These are phyloP conservation scores for Chaetomiaceae sp. DNA, from an alignment of 2,329 filamentous ascomycete genomes.

Conservation along the genomic window DNA sequence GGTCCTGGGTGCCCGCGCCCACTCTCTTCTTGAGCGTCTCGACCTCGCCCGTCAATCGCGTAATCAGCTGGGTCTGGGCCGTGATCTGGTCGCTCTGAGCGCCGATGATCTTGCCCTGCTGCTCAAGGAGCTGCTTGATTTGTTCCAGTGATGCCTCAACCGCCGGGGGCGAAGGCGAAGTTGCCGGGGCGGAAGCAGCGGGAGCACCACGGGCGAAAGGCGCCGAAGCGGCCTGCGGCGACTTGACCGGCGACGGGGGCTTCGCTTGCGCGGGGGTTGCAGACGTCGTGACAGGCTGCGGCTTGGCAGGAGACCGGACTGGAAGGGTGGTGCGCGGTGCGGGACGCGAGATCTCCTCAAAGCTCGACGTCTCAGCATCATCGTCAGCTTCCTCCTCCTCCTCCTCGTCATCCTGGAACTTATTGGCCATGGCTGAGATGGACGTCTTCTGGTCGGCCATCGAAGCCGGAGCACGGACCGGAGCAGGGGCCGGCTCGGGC, in stretches of 20 bases:
- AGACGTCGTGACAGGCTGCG: slow-evolving; percentile 11
- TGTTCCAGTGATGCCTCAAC: slow-evolving; percentile 66
- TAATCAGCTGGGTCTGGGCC: slow-evolving; percentile 68
- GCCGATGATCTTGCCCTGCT: slow-evolving; percentile 72
- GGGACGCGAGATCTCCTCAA: slow-evolving; percentile 80
- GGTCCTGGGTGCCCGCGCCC: slow-evolving; percentile 53
- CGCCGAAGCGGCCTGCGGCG: slow-evolving; percentile 31
- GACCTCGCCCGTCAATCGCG: slow-evolving; percentile 65
- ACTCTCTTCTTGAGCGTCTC: slow-evolving; percentile 77
- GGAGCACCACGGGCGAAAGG: slow-evolving; percentile 34
- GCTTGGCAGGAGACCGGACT: slow-evolving; percentile 25
- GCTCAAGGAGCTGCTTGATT: slow-evolving; percentile 72
- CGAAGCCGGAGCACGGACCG: slow-evolving; percentile 54
- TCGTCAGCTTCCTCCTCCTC: slow-evolving; percentile 51
- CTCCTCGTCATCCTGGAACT: slow-evolving; percentile 70
- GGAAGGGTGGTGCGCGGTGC: slow-evolving; percentile 50
- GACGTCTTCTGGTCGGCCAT: slow-evolving; percentile 83
- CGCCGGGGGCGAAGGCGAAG: slow-evolving; percentile 39
- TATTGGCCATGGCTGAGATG: slow-evolving; percentile 78
- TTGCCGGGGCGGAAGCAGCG: slow-evolving; percentile 29
- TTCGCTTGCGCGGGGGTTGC: slow-evolving; percentile 33
- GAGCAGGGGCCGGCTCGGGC: slow-evolving; percentile 48
- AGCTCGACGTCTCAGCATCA: slow-evolving; percentile 65
- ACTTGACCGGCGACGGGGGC: slow-evolving; percentile 44
- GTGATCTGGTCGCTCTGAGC: slow-evolving; percentile 68